phyloP scores from a whole-genome alignment of 345 rosid species.

The Nasturtium officinale region DNA sequence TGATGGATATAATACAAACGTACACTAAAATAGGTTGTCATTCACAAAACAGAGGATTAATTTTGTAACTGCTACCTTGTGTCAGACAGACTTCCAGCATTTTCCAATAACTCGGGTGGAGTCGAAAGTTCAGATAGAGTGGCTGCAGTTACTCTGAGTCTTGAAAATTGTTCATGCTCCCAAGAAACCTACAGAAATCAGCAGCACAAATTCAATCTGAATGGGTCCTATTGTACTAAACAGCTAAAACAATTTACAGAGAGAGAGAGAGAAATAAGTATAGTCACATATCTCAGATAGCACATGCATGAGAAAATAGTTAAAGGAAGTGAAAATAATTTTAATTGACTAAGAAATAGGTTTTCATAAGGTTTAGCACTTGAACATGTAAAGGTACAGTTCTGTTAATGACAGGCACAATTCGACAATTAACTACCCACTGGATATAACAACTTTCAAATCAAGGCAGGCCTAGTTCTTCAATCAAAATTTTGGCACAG shows the following conservation, averaged over 20 bases:
- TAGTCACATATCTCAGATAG: not conserved
- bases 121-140: conserved; percentile 78
- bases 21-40: not conserved
- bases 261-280: not conserved
- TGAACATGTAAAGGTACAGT: conserved; percentile 3
- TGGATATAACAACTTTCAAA: not conserved
- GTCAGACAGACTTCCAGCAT: conserved; percentile 79
- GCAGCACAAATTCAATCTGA: not conserved
- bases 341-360: conserved; percentile 10
- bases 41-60: conserved; percentile 1
- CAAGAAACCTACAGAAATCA: conserved; percentile 80
- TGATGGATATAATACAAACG: conserved; percentile 18
- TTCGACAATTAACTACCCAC: too few species aligned
- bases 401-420: too few species aligned
- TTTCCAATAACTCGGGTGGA: conserved; percentile 78
- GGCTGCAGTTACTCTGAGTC: conserved; percentile 92
- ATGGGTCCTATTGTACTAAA: not conserved
- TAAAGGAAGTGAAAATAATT: not conserved
- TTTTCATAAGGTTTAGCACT: not conserved
- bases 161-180: conserved; percentile 99
- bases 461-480: not conserved
- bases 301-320: conserved; percentile 8
- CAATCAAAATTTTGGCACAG: conserved; percentile 5
- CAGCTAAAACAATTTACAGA: not conserved
- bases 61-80: conserved; percentile 56